Percentiles rank a stretch among this genome's conserved stretches.
phyloP scores from a whole-genome alignment of 176 grass and related monocot species.

The Lolium perenne region DNA sequence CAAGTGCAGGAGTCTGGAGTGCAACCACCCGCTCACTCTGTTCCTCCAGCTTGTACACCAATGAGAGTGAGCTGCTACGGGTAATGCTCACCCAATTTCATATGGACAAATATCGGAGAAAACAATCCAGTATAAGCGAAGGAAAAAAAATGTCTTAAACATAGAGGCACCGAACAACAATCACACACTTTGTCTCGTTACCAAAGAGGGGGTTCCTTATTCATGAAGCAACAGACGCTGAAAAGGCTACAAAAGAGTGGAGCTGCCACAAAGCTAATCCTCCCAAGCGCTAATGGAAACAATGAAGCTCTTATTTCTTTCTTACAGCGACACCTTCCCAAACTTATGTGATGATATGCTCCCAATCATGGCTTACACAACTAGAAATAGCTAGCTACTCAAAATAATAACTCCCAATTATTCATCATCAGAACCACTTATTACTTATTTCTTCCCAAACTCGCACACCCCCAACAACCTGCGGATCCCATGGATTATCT shows the following conservation, averaged over 20 bases:
- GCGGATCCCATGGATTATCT: constrained; percentile 38
- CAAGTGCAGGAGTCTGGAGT: neutral
- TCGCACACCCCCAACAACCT: neutral
- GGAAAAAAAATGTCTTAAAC: too few relatives aligned
- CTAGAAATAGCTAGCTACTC: constrained; percentile 2
- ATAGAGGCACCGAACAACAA: neutral
- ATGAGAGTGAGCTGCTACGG: neutral
- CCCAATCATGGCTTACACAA: constrained; percentile 19
- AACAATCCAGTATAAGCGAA: too few relatives aligned
- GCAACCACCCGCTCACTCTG: constrained; percentile 32
- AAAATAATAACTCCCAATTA: neutral
- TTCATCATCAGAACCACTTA: neutral
- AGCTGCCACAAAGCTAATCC: neutral
- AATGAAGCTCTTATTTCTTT: constrained; percentile 50
- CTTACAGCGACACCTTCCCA: constrained; percentile 29
- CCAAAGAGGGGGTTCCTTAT: neutral
- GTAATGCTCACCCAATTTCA: neutral
- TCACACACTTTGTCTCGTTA: neutral
- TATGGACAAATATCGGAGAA: neutral
- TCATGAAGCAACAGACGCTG: constrained; percentile 34
- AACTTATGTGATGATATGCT: constrained; percentile 24
- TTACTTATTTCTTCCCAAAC: neutral
- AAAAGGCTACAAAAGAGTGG: neutral
- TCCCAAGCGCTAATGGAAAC: neutral
- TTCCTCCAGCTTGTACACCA: neutral